Conservation (phyloP, 1,284 basidiomycete genomes). For the Entoloma clypeatum region DNA sequence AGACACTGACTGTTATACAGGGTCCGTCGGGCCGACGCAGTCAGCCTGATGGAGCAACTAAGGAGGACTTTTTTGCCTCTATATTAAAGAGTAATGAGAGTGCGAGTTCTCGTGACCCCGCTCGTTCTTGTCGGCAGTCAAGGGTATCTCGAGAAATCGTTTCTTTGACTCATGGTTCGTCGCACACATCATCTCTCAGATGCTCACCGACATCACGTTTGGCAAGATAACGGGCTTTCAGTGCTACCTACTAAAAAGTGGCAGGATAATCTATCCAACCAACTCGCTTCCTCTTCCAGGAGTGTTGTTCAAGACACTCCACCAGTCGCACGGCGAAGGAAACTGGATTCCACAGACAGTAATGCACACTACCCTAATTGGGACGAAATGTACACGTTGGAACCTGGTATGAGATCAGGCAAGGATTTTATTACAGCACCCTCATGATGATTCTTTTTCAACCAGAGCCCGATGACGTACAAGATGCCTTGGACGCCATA, state of each 20-base stretch:
- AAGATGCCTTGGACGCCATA: conserved; percentile 51
- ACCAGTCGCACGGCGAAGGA: conserved; percentile 35
- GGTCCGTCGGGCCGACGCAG: conserved; percentile 59
- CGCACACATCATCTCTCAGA: not conserved
- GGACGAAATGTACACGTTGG: conserved; percentile 56
- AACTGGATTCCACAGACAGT: conserved; percentile 30
- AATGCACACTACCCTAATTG: conserved; percentile 36
- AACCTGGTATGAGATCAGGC: conserved; percentile 32
- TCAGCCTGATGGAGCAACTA: conserved; percentile 49
- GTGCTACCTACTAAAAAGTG: conserved; percentile 69
- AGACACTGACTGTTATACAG: conserved; percentile 31
- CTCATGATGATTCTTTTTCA: not conserved
- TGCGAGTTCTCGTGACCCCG: conserved; percentile 43
- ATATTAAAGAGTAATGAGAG: conserved; percentile 59
- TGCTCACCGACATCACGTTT: conserved; percentile 1
- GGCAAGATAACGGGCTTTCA: conserved; percentile 53
- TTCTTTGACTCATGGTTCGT: conserved; percentile 57
- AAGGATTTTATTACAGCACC: not conserved
- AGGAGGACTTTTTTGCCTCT: conserved; percentile 69
- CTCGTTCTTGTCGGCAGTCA: conserved; percentile 68
- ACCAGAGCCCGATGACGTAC: conserved; percentile 40
- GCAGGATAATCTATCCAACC: conserved; percentile 65
- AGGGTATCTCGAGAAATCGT: conserved; percentile 73
- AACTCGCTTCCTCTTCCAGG: conserved; percentile 38
- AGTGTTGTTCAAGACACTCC: conserved; percentile 14